Conservation (phyloP, 495 filamentous ascomycete genomes). For the Cercophora sp. region DNA sequence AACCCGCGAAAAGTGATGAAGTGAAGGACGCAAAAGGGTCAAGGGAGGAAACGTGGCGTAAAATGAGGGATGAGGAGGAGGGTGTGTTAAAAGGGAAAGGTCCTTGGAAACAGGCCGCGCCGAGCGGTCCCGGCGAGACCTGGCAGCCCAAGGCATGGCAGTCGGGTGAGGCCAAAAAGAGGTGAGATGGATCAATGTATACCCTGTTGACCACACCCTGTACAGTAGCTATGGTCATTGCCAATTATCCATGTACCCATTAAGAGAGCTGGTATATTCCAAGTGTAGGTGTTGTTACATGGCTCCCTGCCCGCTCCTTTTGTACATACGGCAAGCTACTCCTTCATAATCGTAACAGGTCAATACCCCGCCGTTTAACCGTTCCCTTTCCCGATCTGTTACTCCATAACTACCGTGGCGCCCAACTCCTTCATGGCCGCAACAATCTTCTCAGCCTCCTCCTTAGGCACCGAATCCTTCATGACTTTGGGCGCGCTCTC, state of each 20-base stretch:
- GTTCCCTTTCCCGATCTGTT: constrained; percentile 30
- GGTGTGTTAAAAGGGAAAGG: constrained; percentile 31
- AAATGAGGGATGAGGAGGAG: constrained; percentile 20
- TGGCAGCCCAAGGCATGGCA: constrained; percentile 79
- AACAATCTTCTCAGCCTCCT: constrained; percentile 97
- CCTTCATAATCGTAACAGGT: constrained; percentile 21
- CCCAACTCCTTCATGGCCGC: constrained; percentile 89
- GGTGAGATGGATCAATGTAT: no score
- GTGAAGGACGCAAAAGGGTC: not conserved
- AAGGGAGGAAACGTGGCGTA: constrained; percentile 26
- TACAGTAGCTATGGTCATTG: no score
- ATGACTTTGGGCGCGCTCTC: constrained; percentile 95
- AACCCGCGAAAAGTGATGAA: not conserved
- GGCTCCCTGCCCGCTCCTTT: constrained; percentile 21
- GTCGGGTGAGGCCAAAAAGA: no score
- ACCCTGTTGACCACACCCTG: no score
- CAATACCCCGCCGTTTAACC: constrained; percentile 7
- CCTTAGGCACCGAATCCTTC: constrained; percentile 98
- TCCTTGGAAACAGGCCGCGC: constrained; percentile 57
- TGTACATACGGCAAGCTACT: constrained; percentile 28
- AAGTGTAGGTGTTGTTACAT: constrained; percentile 32
- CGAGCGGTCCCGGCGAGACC: constrained; percentile 56
- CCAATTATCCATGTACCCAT: no score
- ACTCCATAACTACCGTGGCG: constrained; percentile 86
- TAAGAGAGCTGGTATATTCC: constrained; percentile 12